phyloP scores from a whole-genome alignment of 106 monocot genomes.

The Dioscorea alata region DNA sequence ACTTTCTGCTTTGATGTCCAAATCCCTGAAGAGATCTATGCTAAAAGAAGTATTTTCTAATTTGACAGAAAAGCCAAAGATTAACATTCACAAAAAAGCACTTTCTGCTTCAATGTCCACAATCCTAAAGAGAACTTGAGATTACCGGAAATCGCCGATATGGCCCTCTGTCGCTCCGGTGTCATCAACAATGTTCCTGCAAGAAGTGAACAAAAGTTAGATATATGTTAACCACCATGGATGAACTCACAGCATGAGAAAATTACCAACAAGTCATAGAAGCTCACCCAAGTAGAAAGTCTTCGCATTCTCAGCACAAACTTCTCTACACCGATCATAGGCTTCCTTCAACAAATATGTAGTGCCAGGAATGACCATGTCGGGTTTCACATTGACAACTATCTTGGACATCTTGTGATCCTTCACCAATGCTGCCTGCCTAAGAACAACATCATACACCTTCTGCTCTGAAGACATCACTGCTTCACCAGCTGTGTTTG shows the following conservation, averaged over 20 bases:
- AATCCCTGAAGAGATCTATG: background rate
- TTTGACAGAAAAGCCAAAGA: background rate
- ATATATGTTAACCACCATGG: background rate
- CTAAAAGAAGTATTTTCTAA: background rate
- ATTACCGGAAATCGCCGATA: conserved; percentile 78
- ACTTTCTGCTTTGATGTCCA: too few species aligned
- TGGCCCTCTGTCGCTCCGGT: conserved; percentile 53
- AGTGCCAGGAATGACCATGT: conserved; percentile 30
- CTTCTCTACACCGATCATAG: conserved; percentile 78
- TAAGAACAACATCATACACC: conserved; percentile 92
- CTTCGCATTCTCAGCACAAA: conserved; percentile 96
- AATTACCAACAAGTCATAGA: background rate
- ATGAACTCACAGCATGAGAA: background rate
- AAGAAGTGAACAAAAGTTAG: background rate
- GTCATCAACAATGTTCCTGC: conserved; percentile 51
- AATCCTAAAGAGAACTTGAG: background rate
- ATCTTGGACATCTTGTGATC: conserved; percentile 18
- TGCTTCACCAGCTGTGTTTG: conserved; percentile 43
- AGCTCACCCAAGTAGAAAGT: conserved; percentile 93
- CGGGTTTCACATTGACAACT: conserved; percentile 31
- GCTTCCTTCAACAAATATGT: conserved; percentile 49
- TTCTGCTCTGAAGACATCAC: conserved; percentile 70
- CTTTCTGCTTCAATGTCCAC: too few species aligned
- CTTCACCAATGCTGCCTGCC: conserved; percentile 83
- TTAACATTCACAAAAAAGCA: too few species aligned